A percentile compares a stretch with the other conserved stretches of the same genome.
Evolutionary conservation across 1,139 yeast genomes (phyloP).

Genomic region (Taphrina wiesneri): DNA sequence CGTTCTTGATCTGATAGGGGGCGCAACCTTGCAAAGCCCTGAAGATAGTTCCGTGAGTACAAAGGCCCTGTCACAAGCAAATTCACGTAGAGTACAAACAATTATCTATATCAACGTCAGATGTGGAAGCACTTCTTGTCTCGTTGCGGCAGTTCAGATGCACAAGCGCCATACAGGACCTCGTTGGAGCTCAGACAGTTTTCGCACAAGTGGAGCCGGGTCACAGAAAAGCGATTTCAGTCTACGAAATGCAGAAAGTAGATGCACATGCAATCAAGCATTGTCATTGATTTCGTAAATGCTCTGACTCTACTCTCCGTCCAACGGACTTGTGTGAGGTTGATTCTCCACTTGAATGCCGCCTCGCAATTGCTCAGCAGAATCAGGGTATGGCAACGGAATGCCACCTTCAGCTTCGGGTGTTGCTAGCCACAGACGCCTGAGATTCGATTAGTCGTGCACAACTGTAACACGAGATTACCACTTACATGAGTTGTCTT

Average conservation of each 20-base stretch:
- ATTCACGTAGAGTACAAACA: too few species aligned
- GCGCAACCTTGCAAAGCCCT: neutral
- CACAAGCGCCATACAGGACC: neutral
- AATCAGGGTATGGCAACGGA: conserved; percentile 24
- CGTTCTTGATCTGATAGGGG: neutral
- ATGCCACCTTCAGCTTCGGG: conserved; percentile 21
- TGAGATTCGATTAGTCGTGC: neutral
- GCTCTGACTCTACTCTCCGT: conserved; percentile 9
- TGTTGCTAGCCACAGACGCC: conserved; percentile 24
- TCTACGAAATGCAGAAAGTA: too few species aligned
- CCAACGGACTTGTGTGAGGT: conserved; percentile 23
- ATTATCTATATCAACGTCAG: too few species aligned
- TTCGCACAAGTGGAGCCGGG: neutral
- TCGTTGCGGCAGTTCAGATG: neutral
- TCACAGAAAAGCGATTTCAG: neutral
- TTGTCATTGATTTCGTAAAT: too few species aligned
- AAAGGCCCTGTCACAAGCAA: neutral
- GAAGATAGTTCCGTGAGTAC: too few species aligned
- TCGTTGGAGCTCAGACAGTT: neutral
- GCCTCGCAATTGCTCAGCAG: conserved; percentile 3
- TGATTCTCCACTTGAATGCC: conserved; percentile 25
- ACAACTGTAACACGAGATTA: neutral
- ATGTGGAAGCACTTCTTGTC: neutral
- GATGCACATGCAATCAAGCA: too few species aligned
- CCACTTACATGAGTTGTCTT: conserved; percentile 11